phyloP scores from a whole-genome alignment of 1,139 yeast genomes.

The Yamadazyma sp. region DNA sequence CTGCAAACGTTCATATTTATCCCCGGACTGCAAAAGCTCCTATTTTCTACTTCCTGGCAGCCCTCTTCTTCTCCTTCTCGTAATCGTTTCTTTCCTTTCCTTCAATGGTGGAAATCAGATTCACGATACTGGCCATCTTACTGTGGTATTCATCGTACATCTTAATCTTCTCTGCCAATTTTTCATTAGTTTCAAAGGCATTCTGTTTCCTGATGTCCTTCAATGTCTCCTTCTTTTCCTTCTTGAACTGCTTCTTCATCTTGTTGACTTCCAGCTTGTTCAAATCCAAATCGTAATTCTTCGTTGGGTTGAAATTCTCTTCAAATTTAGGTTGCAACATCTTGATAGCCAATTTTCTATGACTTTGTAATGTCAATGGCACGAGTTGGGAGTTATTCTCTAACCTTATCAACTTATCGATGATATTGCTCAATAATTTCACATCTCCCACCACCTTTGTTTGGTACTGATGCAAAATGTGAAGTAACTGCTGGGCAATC shows the following conservation, averaged over 20 bases:
- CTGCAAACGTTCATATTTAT: no score
- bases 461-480: slow-evolving; percentile 9
- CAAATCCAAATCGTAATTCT: slow-evolving; percentile 82
- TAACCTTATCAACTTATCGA: slow-evolving; percentile 53
- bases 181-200: slow-evolving; percentile 83
- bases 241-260: slow-evolving; percentile 81
- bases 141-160: slow-evolving; percentile 79
- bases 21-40: no score
- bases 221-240: slow-evolving; percentile 84
- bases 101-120: slow-evolving; percentile 85
- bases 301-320: slow-evolving; percentile 94
- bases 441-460: slow-evolving; percentile 6
- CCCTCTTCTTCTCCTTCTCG: slow-evolving; percentile 74
- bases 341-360: slow-evolving; percentile 81
- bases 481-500: slow-evolving; percentile 35
- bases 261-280: slow-evolving; percentile 81
- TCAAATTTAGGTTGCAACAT: slow-evolving; percentile 90
- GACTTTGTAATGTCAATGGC: slow-evolving; percentile 86
- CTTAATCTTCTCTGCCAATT: slow-evolving; percentile 72
- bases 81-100: slow-evolving; percentile 93
- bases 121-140: slow-evolving; percentile 84
- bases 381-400: slow-evolving; percentile 42
- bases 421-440: slow-evolving; percentile 17
- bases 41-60: slow-evolving; percentile 36
- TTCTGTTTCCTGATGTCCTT: slow-evolving; percentile 91